Conservation (phyloP, 257 asterid genomes). For the Solanum sejunctum region DNA sequence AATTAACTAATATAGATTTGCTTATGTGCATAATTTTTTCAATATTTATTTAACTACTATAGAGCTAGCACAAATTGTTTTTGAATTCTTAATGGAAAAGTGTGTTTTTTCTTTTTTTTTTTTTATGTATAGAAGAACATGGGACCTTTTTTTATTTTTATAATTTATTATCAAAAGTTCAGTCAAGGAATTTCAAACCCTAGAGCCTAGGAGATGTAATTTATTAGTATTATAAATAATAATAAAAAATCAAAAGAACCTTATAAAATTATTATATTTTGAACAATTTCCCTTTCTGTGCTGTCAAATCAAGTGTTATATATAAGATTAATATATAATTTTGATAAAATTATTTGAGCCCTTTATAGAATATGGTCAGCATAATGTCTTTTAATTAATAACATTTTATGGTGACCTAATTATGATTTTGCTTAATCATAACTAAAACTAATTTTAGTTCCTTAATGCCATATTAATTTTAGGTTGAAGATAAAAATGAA, state of each 20-base stretch:
- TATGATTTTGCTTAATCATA: not conserved
- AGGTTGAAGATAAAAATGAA: not conserved
- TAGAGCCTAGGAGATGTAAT: slow-evolving; percentile 27
- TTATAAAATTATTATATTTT: not conserved
- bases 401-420: not conserved
- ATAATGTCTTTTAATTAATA: not conserved
- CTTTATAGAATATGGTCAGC: slow-evolving; percentile 1
- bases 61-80: slow-evolving; percentile 9
- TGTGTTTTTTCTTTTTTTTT: not conserved
- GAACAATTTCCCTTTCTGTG: slow-evolving; percentile 15
- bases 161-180: slow-evolving; percentile 1
- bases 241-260: not conserved
- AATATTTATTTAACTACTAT: not conserved
- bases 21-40: too few relatives aligned
- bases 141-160: slow-evolving; percentile 8
- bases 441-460: not conserved
- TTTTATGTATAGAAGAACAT: not conserved
- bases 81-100: slow-evolving; percentile 13
- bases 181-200: slow-evolving; percentile 45
- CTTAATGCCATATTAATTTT: not conserved
- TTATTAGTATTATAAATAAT: not conserved
- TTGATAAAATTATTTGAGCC: not conserved
- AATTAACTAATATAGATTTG: too few relatives aligned
- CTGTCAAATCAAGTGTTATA: slow-evolving; percentile 34
- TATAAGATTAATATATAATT: slow-evolving; percentile 3